Conservation (phyloP, 148 eudicot genomes). For the Cornus kousa region DNA sequence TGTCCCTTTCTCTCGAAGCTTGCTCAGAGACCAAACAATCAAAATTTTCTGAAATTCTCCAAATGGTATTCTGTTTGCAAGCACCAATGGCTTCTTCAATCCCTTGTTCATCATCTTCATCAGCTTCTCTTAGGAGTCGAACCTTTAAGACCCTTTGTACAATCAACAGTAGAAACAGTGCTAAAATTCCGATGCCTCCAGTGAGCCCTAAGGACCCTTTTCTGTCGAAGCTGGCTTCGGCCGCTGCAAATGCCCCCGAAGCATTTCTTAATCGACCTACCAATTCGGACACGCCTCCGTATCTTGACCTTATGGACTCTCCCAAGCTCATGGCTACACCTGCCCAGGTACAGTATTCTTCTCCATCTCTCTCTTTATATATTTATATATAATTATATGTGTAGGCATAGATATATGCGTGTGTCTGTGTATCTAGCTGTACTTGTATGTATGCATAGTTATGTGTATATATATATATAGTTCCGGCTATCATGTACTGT, state of each 20-base stretch:
- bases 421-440: neutral
- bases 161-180: slow-evolving; percentile 22
- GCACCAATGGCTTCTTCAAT: slow-evolving; percentile 52
- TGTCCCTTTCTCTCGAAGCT: neutral
- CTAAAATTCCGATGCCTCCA: slow-evolving; percentile 59
- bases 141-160: slow-evolving; percentile 23
- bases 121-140: slow-evolving; percentile 14
- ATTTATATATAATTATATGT: neutral
- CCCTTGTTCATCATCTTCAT: slow-evolving; percentile 36
- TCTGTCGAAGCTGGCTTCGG: slow-evolving; percentile 55
- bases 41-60: neutral
- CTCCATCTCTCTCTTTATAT: neutral
- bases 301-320: slow-evolving; percentile 56
- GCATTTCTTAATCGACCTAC: slow-evolving; percentile 39
- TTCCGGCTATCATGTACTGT: neutral
- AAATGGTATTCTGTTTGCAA: slow-evolving; percentile 45
- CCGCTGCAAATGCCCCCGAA: slow-evolving; percentile 63
- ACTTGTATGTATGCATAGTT: no score
- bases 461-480: no score
- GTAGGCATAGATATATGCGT: neutral
- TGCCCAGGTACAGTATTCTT: slow-evolving; percentile 41
- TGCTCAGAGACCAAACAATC: neutral
- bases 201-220: slow-evolving; percentile 87
- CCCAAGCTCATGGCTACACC: slow-evolving; percentile 76
- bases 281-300: slow-evolving; percentile 58